Percentiles rank a stretch among this genome's conserved stretches.
Evolutionary conservation across 306 rosid species (phyloP).

Genomic region (Corylus avellana): DNA sequence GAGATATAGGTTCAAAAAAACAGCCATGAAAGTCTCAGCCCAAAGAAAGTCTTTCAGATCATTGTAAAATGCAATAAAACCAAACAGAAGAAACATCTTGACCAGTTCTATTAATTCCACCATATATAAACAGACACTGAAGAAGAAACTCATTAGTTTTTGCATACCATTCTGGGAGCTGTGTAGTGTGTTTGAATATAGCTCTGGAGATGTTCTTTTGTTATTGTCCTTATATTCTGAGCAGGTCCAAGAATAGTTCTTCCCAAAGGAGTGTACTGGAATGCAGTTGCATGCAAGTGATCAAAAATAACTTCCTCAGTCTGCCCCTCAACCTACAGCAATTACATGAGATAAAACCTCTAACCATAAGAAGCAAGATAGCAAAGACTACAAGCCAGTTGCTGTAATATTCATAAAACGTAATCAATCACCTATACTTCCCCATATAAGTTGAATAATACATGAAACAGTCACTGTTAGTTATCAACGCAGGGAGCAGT

Average conservation of each 20-base stretch:
- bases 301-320: conserved; percentile 89
- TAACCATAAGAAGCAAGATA: conserved; percentile 7
- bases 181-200: conserved; percentile 88
- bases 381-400: background rate
- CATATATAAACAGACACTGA: background rate
- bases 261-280: conserved; percentile 91
- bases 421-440: too few species aligned
- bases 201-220: conserved; percentile 74
- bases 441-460: too few species aligned
- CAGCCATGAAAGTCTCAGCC: background rate
- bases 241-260: conserved; percentile 95
- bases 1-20: conserved; percentile 27
- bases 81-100: background rate
- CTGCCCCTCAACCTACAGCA: conserved; percentile 78
- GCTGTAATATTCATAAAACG: too few species aligned
- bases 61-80: background rate
- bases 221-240: conserved; percentile 75
- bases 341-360: conserved; percentile 1
- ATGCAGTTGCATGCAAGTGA: conserved; percentile 92
- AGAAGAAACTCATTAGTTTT: background rate
- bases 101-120: background rate
- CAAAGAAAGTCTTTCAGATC: background rate
- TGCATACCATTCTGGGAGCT: conserved; percentile 89
- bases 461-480: too few species aligned
- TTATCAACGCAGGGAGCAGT: too few species aligned